Evolutionary conservation across 306 rosid genomes (phyloP), one percentile per base, ranked within the genome.

Genomic region (Vigna unguiculata): DNA sequence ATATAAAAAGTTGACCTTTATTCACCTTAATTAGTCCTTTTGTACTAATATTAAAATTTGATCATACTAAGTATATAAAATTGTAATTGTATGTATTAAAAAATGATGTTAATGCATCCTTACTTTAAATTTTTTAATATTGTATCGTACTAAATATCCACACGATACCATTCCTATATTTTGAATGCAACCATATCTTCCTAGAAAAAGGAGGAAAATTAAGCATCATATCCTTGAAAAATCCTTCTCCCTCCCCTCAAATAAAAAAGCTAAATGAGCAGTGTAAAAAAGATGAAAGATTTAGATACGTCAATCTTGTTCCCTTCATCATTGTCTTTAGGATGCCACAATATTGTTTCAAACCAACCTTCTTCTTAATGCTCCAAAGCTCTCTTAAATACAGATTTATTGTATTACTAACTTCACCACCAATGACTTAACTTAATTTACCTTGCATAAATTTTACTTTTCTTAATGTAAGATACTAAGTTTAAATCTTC

Each of bases 211-310:
- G 25, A n/a, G 47, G 69, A 4, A 62, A 62, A 34, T 36, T 62
- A 36, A 62, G 69, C 69, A 62, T 62, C 47, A 32, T 34, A 62
- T 60, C 69, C 47, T 62, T 36, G 47, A 17, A n/a, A 30, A 62
- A 62, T 62, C 69, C 24, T 17, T 34, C 4, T 7, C 10, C 19
- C 40, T 40, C 43, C 6, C n/a, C 9, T 21, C 1, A 24, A 58
- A 13, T 5, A 13, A 24, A 25, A 32, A 58, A 25, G 64, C 40
- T 14, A 59, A 11, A 9, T 14, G 38, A 58, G 65, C 41, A 59
- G 65, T 58, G 6, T 22, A 22, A 14, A 57, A 58, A 59, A 30
- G 21, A 59, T 59, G 21, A 59, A 59, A 59, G 40, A 28, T 59
- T 12, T 3, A 30, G 69, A 62, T 62, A 61, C 45, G 4, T 32